Percentiles rank a stretch among this genome's conserved stretches.
Evolutionary conservation across 2,329 filamentous ascomycete genomes (phyloP).

Genomic region (Diplodia seriata): DNA sequence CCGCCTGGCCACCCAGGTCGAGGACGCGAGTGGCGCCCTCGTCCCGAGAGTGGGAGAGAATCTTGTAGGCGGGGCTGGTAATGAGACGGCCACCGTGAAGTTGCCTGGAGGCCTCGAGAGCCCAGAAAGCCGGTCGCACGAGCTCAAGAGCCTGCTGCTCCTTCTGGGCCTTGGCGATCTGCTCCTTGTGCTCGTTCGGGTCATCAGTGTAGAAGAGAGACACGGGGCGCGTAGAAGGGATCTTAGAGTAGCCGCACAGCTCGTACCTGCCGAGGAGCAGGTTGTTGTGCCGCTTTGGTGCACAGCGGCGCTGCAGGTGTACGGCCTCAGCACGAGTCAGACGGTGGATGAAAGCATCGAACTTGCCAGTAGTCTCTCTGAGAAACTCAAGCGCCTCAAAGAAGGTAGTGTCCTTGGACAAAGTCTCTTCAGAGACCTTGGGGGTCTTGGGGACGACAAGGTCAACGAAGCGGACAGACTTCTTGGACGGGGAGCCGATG

Average conservation of each 20-base stretch:
- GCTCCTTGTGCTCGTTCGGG: conserved; percentile 69
- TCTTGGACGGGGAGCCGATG: conserved; percentile 62
- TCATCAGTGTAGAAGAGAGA: conserved; percentile 55
- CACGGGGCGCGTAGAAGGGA: conserved; percentile 52
- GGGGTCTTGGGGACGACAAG: conserved; percentile 38
- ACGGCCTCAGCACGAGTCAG: conserved; percentile 86
- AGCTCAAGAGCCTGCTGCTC: conserved; percentile 82
- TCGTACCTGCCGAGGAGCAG: conserved; percentile 87
- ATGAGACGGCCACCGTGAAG: conserved; percentile 67
- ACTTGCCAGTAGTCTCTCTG: conserved; percentile 67
- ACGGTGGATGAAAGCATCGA: conserved; percentile 84
- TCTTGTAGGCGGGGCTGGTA: conserved; percentile 55
- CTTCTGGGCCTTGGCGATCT: conserved; percentile 65
- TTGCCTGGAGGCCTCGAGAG: conserved; percentile 66
- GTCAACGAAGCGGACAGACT: conserved; percentile 75
- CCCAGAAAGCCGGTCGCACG: conserved; percentile 66
- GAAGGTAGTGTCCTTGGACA: conserved; percentile 74
- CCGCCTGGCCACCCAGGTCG: conserved; percentile 83
- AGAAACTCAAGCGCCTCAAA: conserved; percentile 85
- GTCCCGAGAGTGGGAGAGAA: conserved; percentile 64
- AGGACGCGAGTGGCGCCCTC: conserved; percentile 75
- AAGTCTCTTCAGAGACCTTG: conserved; percentile 38
- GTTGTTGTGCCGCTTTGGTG: conserved; percentile 75
- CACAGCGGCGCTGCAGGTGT: conserved; percentile 79
- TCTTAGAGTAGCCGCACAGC: conserved; percentile 61